Base-by-base conservation (phyloP, 306 rosid species). In the Cucurbita moschata region DNA sequence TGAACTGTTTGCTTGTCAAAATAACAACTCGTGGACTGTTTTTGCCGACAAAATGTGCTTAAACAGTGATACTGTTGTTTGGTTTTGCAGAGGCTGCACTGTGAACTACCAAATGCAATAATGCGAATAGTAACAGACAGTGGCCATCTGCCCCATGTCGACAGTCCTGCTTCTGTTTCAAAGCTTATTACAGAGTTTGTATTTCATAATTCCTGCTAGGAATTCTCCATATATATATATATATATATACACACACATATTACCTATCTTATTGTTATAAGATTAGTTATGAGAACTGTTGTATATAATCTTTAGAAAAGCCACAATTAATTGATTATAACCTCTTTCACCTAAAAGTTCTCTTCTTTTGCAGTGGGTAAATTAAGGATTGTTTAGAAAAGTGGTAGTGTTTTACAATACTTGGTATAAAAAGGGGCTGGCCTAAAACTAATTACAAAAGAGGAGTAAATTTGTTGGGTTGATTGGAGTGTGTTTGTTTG, bases 81-180 rank as follows among this genome's bases (percentile, higher is more conserved):
- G 38, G 14, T 78, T 5, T 26, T 78, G 82, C 86, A 86, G 90
- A 86, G 84, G 72, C 55, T 86, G 43, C 71, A 76, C 40, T 84
- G 83, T 66, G 90, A 86, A 53, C 81, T 86, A 40, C 80, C 76
- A 8, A 74, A 56, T 60, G 83, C 90, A 44, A 66, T 42, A 43
- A 43, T 84, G 77, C 74, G 82, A 66, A 26, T 60, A 7, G 42
- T 86, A 39, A 72, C 83, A 0, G 85, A 80, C 9, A 58, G 77
- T 35, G 88, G 88, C n/a, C 90, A 86, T 78, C 85, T 86, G 23
- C 85, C 86, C 63, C 90, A 86, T 40, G 88, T 84, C 0, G 88
- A 86, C 58, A 80, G 71, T 26, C 85, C 85, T 54, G 18, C 43
- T 9, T 66, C 77, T 8, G 83, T 84, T 19, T 80, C 82, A 8